Base-by-base conservation (phyloP, 2,329 filamentous ascomycete genomes). In the Colletotrichum costaricense region DNA sequence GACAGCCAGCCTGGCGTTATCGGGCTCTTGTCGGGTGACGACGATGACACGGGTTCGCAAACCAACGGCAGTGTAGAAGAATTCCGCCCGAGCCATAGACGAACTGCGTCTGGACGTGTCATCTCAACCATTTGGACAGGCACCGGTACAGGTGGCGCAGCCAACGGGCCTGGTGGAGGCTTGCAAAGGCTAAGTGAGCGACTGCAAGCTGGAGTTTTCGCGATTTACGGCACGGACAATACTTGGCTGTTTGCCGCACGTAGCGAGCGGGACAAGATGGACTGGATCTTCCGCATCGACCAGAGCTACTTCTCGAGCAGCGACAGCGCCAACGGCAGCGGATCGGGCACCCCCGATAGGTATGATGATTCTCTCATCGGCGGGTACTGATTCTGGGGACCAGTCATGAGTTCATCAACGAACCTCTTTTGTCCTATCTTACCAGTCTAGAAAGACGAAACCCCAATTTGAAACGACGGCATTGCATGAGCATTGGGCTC, bases 241-340 rank as follows among this genome's bases (percentile, higher is more conserved):
- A 98, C 95, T 38, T 99, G 95, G 90, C 87, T 99, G 54, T 98
- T 99, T 82, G 94, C 95, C 16, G 94, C 95, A 28, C 89, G 95
- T 72, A 96, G 92, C 78, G 96, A 98, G 85, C 89, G 92, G 62
- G 95, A 98, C 82, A 98, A 98, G 87, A 93, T 95, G 77, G 97
- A 98, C 81, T 99, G 97, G 97, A 98, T 99, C 77, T 90, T 97
- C 82, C 93, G 93, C 79, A 95, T 99, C 77, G 97, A 99, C 83
- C 93, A 98, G 86, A 94, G 93, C 64, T 91, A 89, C 76, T 82
- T 88, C 78, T 86, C 87, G 46, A 86, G 83, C 12, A 85, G 82
- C 67, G 84, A 84, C 56, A 88, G 86, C 74, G 77, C 76, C 55
- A 82, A 77, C 54, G 80, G 79, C 55, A 86, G 83, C 74, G 81